These are phyloP conservation scores for Chamaenerion angustifolium DNA, from an alignment of 345 rosid species.

Conservation along the genomic window DNA sequence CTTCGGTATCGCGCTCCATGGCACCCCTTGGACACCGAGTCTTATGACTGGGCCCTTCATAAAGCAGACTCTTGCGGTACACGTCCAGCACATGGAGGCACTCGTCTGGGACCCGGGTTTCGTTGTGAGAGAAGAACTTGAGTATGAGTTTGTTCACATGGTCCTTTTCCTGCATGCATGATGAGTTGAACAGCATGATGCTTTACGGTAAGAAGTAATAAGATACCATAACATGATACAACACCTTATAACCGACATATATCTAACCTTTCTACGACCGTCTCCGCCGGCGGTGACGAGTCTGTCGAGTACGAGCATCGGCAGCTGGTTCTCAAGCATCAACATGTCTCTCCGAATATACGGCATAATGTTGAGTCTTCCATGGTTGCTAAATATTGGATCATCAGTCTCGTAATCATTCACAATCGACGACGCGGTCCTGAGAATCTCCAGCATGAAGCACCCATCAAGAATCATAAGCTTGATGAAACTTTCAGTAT, in stretches of 20 bases:
- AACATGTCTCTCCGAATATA: slow-evolving; percentile 35
- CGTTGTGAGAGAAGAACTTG: slow-evolving; percentile 20
- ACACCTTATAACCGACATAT: too few species aligned
- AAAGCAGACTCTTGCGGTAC: slow-evolving; percentile 18
- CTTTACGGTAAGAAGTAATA: too few species aligned
- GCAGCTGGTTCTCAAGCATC: slow-evolving; percentile 44
- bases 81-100: slow-evolving; percentile 35
- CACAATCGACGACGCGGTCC: background rate
- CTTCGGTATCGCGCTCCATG: background rate
- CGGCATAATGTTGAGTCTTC: slow-evolving; percentile 21
- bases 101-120: slow-evolving; percentile 8
- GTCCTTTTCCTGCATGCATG: slow-evolving; percentile 21
- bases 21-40: background rate
- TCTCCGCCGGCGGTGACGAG: slow-evolving; percentile 14
- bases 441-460: slow-evolving; percentile 36
- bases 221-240: too few species aligned
- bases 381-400: slow-evolving; percentile 34
- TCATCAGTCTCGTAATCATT: slow-evolving; percentile 24
- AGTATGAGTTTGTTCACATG: slow-evolving; percentile 20
- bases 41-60: background rate
- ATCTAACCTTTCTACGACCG: background rate
- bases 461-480: slow-evolving; percentile 42
- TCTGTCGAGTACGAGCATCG: slow-evolving; percentile 19
- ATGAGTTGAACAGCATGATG: too few species aligned
- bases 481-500: slow-evolving; percentile 10